A percentile compares a stretch with the other conserved stretches of the same genome.
phyloP scores from a whole-genome alignment of 2,329 filamentous ascomycete genomes.

The Colletotrichum sp. region DNA sequence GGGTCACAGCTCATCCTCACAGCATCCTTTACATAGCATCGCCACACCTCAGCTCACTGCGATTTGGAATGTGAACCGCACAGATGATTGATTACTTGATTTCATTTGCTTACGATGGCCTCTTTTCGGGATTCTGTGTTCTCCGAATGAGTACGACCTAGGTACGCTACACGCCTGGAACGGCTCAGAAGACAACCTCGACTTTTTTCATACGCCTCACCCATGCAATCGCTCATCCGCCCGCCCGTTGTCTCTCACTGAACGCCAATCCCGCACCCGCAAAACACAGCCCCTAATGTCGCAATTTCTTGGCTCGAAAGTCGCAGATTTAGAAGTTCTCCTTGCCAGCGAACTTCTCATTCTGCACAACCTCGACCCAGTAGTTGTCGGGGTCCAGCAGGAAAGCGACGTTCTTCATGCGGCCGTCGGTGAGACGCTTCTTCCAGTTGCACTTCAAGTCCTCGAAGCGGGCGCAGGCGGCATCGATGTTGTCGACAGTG shows the following conservation, averaged over 20 bases:
- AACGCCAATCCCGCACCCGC: background rate
- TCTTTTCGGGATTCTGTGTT: background rate
- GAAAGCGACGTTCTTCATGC: constrained; percentile 94
- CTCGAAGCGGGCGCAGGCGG: constrained; percentile 87
- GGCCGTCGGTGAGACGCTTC: constrained; percentile 90
- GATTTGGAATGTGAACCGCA: background rate
- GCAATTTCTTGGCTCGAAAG: background rate
- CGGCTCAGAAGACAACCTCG: background rate
- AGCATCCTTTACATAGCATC: background rate
- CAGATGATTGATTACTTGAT: background rate
- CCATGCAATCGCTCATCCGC: background rate
- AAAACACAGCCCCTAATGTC: background rate
- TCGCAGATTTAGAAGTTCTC: constrained; percentile 49
- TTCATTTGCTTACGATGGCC: background rate
- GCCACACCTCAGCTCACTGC: background rate
- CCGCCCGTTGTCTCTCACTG: background rate
- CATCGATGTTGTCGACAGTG: constrained; percentile 85
- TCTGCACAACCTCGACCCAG: constrained; percentile 83
- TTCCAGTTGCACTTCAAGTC: constrained; percentile 85
- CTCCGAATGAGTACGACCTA: background rate
- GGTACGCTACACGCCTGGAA: background rate
- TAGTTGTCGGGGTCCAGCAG: constrained; percentile 87
- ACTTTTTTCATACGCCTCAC: background rate
- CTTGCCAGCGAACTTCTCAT: constrained; percentile 67
- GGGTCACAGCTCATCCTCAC: background rate